phyloP scores from a whole-genome alignment of 257 asterid genomes.

The Knoxia roxburghii region DNA sequence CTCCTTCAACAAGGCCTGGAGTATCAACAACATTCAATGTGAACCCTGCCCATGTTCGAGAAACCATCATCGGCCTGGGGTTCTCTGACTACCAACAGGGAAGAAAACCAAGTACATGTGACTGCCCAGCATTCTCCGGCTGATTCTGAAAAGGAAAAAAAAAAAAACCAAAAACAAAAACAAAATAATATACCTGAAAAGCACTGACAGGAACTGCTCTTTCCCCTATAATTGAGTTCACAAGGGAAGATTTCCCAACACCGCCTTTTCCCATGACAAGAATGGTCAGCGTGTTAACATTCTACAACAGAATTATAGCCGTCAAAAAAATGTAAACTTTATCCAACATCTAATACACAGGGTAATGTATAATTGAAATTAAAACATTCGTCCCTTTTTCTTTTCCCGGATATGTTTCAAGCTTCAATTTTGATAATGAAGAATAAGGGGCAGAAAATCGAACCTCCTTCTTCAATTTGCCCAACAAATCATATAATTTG shows the following conservation, averaged over 20 bases:
- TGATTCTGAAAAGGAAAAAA: background rate
- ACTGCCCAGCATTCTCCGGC: conserved; percentile 11
- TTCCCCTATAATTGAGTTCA: conserved; percentile 86
- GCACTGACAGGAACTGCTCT: conserved; percentile 91
- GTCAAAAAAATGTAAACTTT: background rate
- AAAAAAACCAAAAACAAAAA: too few species aligned
- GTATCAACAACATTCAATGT: conserved; percentile 88
- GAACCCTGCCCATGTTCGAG: conserved; percentile 82
- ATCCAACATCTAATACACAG: background rate
- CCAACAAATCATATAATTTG: conserved; percentile 75
- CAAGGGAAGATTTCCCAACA: conserved; percentile 93
- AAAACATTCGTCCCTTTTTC: background rate
- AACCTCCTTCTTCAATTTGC: conserved; percentile 78
- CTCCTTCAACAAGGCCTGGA: conserved; percentile 96
- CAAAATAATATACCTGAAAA: conserved; percentile 86
- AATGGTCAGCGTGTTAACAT: conserved; percentile 69
- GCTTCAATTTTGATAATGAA: background rate
- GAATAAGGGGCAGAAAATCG: background rate
- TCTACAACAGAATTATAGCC: conserved; percentile 29
- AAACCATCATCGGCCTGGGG: conserved; percentile 92
- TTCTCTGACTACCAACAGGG: conserved; percentile 59
- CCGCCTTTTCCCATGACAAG: conserved; percentile 99
- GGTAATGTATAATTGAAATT: background rate
- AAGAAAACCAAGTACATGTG: conserved; percentile 1
- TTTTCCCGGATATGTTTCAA: background rate